Evolutionary conservation across 768 basidiomycete genomes (phyloP), one percentile per base, ranked within the genome.

Genomic region (Rubroboletus pulcherrimus): DNA sequence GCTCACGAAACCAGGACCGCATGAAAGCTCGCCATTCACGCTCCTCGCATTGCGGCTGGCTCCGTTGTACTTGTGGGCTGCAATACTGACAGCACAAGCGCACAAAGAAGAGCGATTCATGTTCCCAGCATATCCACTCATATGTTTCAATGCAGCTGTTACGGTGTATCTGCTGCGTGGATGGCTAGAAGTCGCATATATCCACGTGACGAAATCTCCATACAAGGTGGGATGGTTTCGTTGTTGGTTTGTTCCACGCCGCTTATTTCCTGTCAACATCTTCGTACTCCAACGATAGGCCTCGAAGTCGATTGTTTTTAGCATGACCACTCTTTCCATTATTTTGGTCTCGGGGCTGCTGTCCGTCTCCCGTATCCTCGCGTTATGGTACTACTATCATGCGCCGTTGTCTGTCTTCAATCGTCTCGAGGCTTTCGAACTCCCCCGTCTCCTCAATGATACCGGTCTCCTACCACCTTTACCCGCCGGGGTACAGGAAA

Each of bases 51-150:
- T 96, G 52, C 81, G 94, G 37, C 77, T 98, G n/a, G 71, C 80
- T n/a, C 93, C 93, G 0, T 77, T 96, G 57, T 98, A 98, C 73
- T 60, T 98, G n/a, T 98, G 97, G 96, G 64, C 87, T 44, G 81
- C 72, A 1, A 87, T 97, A 58, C 74, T 99, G 61, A 85, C 84
- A 5, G 62, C 77, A 3, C 96, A 98, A 73, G 75, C 88, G 1
- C 97, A 99, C 73, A 99, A 99, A 74, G 97, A 99, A 72, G 97
- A 99, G 68, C 81, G 97, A n/a, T 99, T 99, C 75, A 89, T 98
- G 85, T 98, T 87, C 71, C 96, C 97, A 1, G 87, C 83, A 2
- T 98, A 96, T 69, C 90, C 93, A 2, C 71, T 98, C 33, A 72
- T 98, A 45, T 93, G 92, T 66, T 93, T 98, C 74, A 98, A 98